phyloP scores from a whole-genome alignment of 2,329 filamentous ascomycete species.

The Hymenoscyphus fructigenus region DNA sequence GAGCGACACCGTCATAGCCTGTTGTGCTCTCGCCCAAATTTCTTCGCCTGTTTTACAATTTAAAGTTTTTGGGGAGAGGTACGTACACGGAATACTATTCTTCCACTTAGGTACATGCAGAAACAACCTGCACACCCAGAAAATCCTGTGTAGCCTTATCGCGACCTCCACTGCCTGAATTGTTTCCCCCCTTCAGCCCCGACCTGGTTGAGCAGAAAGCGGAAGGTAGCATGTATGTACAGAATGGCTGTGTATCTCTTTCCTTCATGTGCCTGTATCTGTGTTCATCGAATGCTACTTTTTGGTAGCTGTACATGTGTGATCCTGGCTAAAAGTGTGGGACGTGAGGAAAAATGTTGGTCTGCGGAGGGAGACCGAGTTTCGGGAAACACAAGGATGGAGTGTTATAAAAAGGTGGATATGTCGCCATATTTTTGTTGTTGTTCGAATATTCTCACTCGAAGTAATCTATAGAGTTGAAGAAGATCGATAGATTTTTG shows the following conservation, averaged over 20 bases:
- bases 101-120: not conserved
- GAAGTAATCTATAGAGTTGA: not conserved
- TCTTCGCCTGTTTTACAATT: not conserved
- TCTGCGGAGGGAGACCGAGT: not conserved
- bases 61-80: not conserved
- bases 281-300: not conserved
- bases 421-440: not conserved
- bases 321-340: not conserved
- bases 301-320: not conserved
- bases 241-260: not conserved
- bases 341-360: not conserved
- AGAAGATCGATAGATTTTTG: not conserved
- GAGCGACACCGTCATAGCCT: not conserved
- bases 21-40: not conserved
- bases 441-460: not conserved
- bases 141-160: not conserved
- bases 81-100: not conserved
- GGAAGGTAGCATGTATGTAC: slow-evolving; percentile 1
- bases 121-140: not conserved
- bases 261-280: not conserved
- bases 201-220: not conserved
- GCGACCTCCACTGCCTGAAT: not conserved
- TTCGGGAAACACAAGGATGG: not conserved
- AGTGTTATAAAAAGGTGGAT: not conserved
- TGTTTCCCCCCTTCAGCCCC: not conserved